Conservation (phyloP, 1,139 yeast species). For the Yamadazyma spencermartinsiae region DNA sequence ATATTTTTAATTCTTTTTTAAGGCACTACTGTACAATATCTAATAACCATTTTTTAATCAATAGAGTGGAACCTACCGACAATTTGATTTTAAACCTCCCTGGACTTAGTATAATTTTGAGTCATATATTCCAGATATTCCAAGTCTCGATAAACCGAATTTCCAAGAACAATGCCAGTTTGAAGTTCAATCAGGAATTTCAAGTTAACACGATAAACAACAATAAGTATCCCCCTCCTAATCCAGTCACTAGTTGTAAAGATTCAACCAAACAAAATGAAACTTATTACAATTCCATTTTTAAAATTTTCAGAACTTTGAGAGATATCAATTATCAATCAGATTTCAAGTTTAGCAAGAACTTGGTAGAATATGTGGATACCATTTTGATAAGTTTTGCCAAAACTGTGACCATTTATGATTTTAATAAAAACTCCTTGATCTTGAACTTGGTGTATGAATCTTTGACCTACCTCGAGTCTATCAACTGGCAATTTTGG, state of each 20-base stretch:
- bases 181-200: conserved; percentile 14
- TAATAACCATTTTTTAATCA: conserved; percentile 6
- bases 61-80: conserved; percentile 3
- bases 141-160: conserved; percentile 36
- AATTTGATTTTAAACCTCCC: conserved; percentile 23
- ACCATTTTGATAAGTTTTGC: conserved; percentile 39
- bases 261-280: conserved; percentile 24
- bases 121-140: conserved; percentile 40
- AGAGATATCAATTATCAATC: conserved; percentile 37
- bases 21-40: conserved; percentile 56
- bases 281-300: conserved; percentile 36
- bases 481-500: conserved; percentile 79
- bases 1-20: conserved; percentile 68
- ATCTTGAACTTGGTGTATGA: conserved; percentile 48
- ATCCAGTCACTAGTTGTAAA: background rate
- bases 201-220: conserved; percentile 1
- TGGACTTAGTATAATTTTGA: conserved; percentile 38
- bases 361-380: conserved; percentile 27
- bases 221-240: background rate
- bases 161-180: conserved; percentile 20
- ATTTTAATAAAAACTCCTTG: conserved; percentile 44
- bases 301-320: conserved; percentile 45
- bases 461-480: conserved; percentile 39
- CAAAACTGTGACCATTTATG: conserved; percentile 43
- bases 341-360: conserved; percentile 5